Evolutionary conservation across 2,329 filamentous ascomycete species (phyloP).

Genomic region (Cordyceps sp.): DNA sequence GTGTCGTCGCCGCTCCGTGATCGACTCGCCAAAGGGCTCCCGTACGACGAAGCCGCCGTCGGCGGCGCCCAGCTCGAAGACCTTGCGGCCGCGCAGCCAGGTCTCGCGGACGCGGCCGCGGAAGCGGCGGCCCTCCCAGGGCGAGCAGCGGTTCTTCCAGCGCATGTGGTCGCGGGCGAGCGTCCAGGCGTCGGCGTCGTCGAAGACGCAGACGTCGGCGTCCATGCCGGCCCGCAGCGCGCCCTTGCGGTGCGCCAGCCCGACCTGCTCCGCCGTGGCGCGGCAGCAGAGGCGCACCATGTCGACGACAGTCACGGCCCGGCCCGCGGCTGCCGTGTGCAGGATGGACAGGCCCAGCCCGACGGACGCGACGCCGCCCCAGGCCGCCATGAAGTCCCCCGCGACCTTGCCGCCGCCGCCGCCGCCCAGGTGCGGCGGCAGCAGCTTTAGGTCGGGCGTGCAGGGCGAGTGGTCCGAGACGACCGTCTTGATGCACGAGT

Average conservation of each 20-base stretch:
- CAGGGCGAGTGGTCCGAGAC: constrained; percentile 95
- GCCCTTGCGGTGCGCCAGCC: constrained; percentile 65
- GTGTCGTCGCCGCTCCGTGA: constrained; percentile 42
- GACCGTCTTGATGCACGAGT: constrained; percentile 77
- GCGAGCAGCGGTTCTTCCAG: constrained; percentile 85
- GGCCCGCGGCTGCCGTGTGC: constrained; percentile 59
- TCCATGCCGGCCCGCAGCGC: constrained; percentile 64
- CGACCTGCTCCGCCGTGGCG: constrained; percentile 80
- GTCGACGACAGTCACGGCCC: constrained; percentile 47
- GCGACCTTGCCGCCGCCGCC: constrained; percentile 1
- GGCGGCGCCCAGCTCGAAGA: constrained; percentile 51
- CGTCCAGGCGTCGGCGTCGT: constrained; percentile 64
- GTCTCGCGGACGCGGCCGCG: constrained; percentile 69
- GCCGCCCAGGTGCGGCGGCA: constrained; percentile 46
- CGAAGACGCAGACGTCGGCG: constrained; percentile 81
- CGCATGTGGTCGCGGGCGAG: constrained; percentile 68
- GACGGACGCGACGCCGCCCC: constrained; percentile 91
- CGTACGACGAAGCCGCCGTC: constrained; percentile 32
- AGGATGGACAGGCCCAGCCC: constrained; percentile 85
- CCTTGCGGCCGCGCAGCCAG: constrained; percentile 60
- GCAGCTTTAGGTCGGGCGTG: constrained; percentile 82
- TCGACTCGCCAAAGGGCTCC: constrained; percentile 33
- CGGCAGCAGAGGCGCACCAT: constrained; percentile 73
- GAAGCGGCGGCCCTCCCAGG: constrained; percentile 71
- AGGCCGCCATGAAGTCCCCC: constrained; percentile 89